Evolutionary conservation across 225 moss, liverwort and hornwort species (phyloP).

Genomic region (Pleurozium schreberi): DNA sequence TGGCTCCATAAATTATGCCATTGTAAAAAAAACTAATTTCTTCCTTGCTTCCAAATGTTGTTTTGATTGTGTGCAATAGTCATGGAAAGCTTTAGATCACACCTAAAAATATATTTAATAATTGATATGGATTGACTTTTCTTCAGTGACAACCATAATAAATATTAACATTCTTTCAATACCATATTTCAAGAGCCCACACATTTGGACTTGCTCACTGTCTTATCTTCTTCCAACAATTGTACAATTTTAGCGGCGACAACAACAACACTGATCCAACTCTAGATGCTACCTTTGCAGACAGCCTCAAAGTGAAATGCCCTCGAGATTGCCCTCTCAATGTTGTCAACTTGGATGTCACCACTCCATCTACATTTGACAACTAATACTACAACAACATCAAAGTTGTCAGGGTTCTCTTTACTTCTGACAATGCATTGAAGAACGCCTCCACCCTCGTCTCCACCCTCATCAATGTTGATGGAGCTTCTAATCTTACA

Average conservation of each 20-base stretch:
- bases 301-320: background rate
- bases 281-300: background rate
- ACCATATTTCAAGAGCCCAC: conserved; percentile 25
- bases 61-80: rapidly evolving
- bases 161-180: background rate
- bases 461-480: rapidly evolving
- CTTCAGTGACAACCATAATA: background rate
- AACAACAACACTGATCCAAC: conserved; percentile 3
- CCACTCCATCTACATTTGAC: background rate
- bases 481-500: rapidly evolving
- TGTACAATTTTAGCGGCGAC: conserved; percentile 27
- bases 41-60: background rate
- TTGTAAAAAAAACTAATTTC: background rate
- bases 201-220: conserved; percentile 31
- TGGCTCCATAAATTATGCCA: too few relatives aligned
- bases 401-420: background rate
- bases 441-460: too few relatives aligned
- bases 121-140: background rate
- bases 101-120: too few relatives aligned
- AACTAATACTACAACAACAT: background rate
- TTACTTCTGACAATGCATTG: background rate
- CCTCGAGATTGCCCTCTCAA: background rate
- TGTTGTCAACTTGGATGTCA: background rate
- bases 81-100: background rate
- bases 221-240: background rate